phyloP scores from a whole-genome alignment of 352 stramenopile species.

The Blastocystis sp. region DNA sequence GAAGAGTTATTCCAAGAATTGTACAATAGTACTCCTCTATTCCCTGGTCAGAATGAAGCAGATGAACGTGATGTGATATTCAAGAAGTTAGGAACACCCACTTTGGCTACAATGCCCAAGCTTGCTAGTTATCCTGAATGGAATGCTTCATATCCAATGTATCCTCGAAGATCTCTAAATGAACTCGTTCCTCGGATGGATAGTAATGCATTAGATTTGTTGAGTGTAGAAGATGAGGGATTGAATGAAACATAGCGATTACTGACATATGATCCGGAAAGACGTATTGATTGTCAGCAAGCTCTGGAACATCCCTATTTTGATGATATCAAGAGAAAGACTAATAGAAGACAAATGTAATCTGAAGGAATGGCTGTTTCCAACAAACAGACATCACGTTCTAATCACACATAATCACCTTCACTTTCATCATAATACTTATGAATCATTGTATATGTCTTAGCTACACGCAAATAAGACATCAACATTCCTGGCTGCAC shows the following conservation, averaged over 20 bases:
- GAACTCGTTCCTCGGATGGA: conserved; percentile 37
- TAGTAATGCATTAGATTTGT: conserved; percentile 21
- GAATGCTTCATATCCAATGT: neutral
- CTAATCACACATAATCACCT: conserved; percentile 19
- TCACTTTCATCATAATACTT: conserved; percentile 58
- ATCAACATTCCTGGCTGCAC: conserved; percentile 40
- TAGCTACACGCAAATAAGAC: conserved; percentile 37
- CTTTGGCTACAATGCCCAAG: conserved; percentile 69
- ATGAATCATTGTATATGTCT: conserved; percentile 54
- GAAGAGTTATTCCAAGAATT: neutral
- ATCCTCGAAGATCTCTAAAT: neutral
- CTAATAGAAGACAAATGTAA: neutral
- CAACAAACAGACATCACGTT: conserved; percentile 1
- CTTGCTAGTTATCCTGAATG: conserved; percentile 1
- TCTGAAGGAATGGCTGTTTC: neutral
- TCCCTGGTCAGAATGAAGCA: conserved; percentile 71
- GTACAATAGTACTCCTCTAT: conserved; percentile 66
- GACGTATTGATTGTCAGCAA: conserved; percentile 84
- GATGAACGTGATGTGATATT: conserved; percentile 75
- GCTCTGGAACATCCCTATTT: conserved; percentile 94
- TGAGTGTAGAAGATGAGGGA: neutral
- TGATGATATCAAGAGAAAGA: conserved; percentile 71
- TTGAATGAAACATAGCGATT: conserved; percentile 71
- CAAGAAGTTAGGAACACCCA: conserved; percentile 71
- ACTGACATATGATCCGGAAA: conserved; percentile 84